These are phyloP conservation scores for Colletotrichum sp. DNA, from an alignment of 2,329 filamentous ascomycete species.

Conservation along the genomic window DNA sequence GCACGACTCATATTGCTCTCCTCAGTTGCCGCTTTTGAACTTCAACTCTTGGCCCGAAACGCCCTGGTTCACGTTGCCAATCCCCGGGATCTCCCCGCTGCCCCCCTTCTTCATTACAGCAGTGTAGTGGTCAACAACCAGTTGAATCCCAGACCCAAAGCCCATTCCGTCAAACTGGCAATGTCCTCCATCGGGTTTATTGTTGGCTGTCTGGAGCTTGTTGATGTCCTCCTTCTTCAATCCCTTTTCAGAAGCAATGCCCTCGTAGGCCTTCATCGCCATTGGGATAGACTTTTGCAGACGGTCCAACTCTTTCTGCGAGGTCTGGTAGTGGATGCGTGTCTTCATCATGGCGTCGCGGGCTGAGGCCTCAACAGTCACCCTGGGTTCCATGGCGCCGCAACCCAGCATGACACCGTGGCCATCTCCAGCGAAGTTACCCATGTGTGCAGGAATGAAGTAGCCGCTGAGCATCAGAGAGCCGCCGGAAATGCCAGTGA, in stretches of 20 bases:
- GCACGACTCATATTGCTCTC: not conserved
- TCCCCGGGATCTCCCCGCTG: slow-evolving; percentile 51
- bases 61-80: slow-evolving; percentile 52
- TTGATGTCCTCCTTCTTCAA: slow-evolving; percentile 49
- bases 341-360: slow-evolving; percentile 48
- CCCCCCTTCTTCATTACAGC: slow-evolving; percentile 59
- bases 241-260: slow-evolving; percentile 47
- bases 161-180: slow-evolving; percentile 61
- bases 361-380: slow-evolving; percentile 47
- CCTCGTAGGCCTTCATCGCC: slow-evolving; percentile 55
- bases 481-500: slow-evolving; percentile 63
- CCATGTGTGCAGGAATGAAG: slow-evolving; percentile 61
- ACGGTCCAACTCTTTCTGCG: slow-evolving; percentile 52
- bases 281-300: slow-evolving; percentile 56
- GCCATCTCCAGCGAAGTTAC: slow-evolving; percentile 45
- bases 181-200: slow-evolving; percentile 59
- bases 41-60: slow-evolving; percentile 52
- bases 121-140: slow-evolving; percentile 56
- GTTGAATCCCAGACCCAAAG: slow-evolving; percentile 60
- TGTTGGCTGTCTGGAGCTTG: slow-evolving; percentile 60
- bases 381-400: slow-evolving; percentile 58
- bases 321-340: slow-evolving; percentile 62
- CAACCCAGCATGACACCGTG: slow-evolving; percentile 61
- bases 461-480: slow-evolving; percentile 59
- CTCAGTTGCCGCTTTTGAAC: slow-evolving; percentile 29